Base-by-base conservation (phyloP, 1,139 yeast genomes). In the Hansenula sp. region DNA sequence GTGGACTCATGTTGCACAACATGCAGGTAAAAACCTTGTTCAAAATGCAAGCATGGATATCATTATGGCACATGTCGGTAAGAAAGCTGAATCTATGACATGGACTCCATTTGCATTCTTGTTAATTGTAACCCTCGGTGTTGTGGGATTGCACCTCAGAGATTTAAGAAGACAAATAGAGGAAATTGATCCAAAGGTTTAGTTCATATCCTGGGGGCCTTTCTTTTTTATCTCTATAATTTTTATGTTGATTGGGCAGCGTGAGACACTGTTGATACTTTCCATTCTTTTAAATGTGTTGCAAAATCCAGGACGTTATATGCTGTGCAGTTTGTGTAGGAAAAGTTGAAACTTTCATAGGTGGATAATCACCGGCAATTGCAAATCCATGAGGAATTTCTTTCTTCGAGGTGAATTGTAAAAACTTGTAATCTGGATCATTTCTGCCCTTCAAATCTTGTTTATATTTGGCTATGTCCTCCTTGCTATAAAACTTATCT, bases 1-100 rank as follows among this genome's bases (percentile, higher is more conserved):
- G 76, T 74, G 88, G 68, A 75, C 76, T 41, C 82, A 81, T 51
- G 81, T 82, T 40, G 86, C 86, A 0, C 71, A 73, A 0, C 67
- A 66, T 36, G 67, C 84, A 0, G 71, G 77, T 4, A 53, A 60
- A 3, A 55, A 60, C 7, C 57, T 81, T 40, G 71, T 80, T 1
- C 68, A 71, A 2, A 63, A 68, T 1, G 72, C 87, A 3, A 79
- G 87, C 31, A 68, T 80, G 71, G 62, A 71, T 0, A 67, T 79
- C 4, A 58, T 84, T 0, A 43, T 55, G 7, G 79, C 76, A 0
- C 53, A 59, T 6, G 57, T 60, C 5, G 93, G 93, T 2, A 54
- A 48, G 1, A 68, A 84, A 44, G 86, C 90, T 0, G 69, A 72
- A 18, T 72, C 76, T 0, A 71, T 84, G 76, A 66, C 81, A 1